These are phyloP conservation scores for Macadamia tetraphylla DNA, from an alignment of 164 flowering plant species.

Conservation along the genomic window DNA sequence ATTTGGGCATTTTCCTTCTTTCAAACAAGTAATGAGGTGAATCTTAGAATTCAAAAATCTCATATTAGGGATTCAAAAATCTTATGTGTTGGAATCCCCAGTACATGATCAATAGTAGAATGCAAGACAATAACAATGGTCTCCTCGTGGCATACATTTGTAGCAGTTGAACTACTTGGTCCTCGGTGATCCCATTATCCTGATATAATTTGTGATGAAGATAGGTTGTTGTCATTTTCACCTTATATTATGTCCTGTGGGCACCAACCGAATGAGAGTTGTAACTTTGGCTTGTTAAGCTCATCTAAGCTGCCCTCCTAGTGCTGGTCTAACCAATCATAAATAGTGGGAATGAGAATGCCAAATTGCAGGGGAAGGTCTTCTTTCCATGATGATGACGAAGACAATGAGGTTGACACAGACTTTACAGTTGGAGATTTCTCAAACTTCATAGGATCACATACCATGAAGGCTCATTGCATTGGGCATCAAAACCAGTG, in stretches of 20 bases:
- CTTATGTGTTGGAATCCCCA: constrained; percentile 92
- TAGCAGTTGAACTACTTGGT: constrained; percentile 35
- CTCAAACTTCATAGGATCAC: no score
- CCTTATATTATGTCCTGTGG: constrained; percentile 64
- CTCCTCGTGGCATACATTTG: constrained; percentile 35
- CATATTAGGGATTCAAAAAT: constrained; percentile 82
- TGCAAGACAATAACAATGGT: constrained; percentile 17
- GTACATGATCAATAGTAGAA: constrained; percentile 33
- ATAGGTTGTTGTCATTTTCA: constrained; percentile 44
- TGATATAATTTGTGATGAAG: constrained; percentile 46
- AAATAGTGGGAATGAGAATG: constrained; percentile 82
- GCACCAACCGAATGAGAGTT: constrained; percentile 77
- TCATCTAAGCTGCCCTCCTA: constrained; percentile 98
- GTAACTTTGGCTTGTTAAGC: constrained; percentile 79
- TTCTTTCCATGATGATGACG: constrained; percentile 80
- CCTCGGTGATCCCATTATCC: constrained; percentile 38
- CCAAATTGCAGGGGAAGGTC: constrained; percentile 85
- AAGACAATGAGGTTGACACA: constrained; percentile 31
- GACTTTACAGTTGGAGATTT: no score
- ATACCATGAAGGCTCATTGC: no score
- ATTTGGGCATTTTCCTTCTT: constrained; percentile 44
- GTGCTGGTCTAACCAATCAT: constrained; percentile 95
- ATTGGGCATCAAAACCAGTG: no score
- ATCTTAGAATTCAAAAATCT: no score
- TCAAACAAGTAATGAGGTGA: constrained; percentile 45